Conservation (phyloP, 202 grass and related monocot genomes). For the Setaria viridis region DNA sequence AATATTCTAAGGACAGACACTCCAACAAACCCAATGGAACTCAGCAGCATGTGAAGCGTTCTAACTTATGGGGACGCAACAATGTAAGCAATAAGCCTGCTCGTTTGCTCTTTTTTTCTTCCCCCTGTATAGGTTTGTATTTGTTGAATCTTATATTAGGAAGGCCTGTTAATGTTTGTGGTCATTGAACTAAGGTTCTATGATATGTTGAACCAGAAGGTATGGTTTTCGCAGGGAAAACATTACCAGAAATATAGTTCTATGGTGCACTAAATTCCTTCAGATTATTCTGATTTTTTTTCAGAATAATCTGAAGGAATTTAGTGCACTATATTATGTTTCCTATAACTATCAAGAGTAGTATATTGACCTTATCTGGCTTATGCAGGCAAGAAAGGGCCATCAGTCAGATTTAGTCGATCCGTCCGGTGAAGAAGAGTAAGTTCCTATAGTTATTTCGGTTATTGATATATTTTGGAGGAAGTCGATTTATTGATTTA, state of each 20-base stretch:
- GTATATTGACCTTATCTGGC: constrained; percentile 26
- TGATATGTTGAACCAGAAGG: constrained; percentile 5
- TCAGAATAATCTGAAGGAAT: neutral
- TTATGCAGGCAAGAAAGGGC: constrained; percentile 79
- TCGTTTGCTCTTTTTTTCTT: constrained; percentile 21
- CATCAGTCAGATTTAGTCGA: constrained; percentile 78
- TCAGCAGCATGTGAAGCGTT: constrained; percentile 64
- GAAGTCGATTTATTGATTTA: constrained; percentile 31
- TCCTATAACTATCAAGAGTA: neutral
- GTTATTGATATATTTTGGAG: neutral
- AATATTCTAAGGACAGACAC: constrained; percentile 67
- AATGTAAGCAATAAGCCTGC: constrained; percentile 64
- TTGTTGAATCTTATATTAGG: constrained; percentile 26
- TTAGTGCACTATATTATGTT: too few species aligned
- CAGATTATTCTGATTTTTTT: constrained; percentile 20
- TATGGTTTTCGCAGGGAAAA: constrained; percentile 7
- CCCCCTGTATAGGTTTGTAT: constrained; percentile 28
- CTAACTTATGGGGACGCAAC: constrained; percentile 84
- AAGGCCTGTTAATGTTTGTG: neutral
- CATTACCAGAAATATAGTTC: constrained; percentile 26
- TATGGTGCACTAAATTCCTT: constrained; percentile 4
- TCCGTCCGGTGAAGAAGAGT: constrained; percentile 97
- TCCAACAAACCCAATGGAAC: constrained; percentile 77
- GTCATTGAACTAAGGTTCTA: constrained; percentile 15
- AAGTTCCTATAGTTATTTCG: constrained; percentile 34